A percentile compares a stretch with the other conserved stretches of the same genome.
Conservation (phyloP, 345 rosid genomes). For the Acer negundo region DNA sequence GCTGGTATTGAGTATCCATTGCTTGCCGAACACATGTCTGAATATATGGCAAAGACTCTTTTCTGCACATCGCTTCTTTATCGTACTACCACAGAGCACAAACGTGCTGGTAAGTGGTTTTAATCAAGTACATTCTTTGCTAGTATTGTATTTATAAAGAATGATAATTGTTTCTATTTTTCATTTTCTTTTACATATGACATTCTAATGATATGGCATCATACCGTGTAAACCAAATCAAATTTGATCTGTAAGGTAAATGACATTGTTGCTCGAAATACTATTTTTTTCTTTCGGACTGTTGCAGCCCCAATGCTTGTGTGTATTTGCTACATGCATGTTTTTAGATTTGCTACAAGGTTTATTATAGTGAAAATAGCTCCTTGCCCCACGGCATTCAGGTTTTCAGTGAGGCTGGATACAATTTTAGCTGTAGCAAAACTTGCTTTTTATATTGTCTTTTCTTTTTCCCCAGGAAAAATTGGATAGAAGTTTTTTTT, state of each 20-base stretch:
- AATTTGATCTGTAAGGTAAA: not conserved
- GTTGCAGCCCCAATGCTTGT: not conserved
- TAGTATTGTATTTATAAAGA: not conserved
- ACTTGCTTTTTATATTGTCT: too few species aligned
- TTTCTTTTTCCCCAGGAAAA: too few species aligned
- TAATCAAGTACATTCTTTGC: not conserved
- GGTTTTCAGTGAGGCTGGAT: too few species aligned
- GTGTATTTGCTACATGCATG: not conserved
- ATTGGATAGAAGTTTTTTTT: too few species aligned
- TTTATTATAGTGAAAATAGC: too few species aligned
- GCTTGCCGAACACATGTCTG: constrained; percentile 77
- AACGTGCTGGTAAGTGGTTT: constrained; percentile 54
- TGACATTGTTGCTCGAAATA: not conserved
- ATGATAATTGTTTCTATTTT: not conserved
- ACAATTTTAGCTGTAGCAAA: too few species aligned
- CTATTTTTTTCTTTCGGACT: not conserved
- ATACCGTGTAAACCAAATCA: not conserved
- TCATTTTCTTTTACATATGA: not conserved
- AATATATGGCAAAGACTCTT: constrained; percentile 85
- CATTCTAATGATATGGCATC: not conserved
- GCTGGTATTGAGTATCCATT: constrained; percentile 81
- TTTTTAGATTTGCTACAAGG: too few species aligned
- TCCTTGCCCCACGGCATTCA: too few species aligned
- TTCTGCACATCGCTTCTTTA: constrained; percentile 78
- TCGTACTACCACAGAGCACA: constrained; percentile 77